A percentile compares a stretch with the other conserved stretches of the same genome.
Evolutionary conservation across 2,329 filamentous ascomycete genomes (phyloP).

Genomic region (Fusarium marasasianum): DNA sequence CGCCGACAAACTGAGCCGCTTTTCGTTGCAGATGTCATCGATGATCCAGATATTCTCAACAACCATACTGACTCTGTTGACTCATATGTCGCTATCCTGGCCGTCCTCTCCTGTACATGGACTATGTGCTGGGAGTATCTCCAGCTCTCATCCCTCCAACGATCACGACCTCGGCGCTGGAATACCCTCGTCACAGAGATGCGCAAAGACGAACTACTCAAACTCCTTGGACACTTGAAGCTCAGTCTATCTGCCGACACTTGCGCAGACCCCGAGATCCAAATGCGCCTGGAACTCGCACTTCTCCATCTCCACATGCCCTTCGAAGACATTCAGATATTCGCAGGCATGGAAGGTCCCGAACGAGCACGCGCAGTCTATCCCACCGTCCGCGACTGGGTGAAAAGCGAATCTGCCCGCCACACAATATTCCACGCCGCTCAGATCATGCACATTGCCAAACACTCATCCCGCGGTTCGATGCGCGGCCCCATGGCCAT

Average conservation of each 20-base stretch:
- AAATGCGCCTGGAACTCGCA: slow-evolving; percentile 47
- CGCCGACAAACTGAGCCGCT: not conserved
- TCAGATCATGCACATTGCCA: slow-evolving; percentile 40
- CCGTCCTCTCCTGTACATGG: slow-evolving; percentile 41
- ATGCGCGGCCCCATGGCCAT: slow-evolving; percentile 40
- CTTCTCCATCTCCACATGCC: slow-evolving; percentile 52
- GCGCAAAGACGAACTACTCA: slow-evolving; percentile 43
- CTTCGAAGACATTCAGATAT: slow-evolving; percentile 53
- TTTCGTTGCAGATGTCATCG: slow-evolving; percentile 15
- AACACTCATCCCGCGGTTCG: slow-evolving; percentile 16
- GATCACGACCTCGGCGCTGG: slow-evolving; percentile 38
- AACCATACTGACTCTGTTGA: slow-evolving; percentile 20
- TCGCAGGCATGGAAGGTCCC: slow-evolving; percentile 54
- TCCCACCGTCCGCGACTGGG: slow-evolving; percentile 49
- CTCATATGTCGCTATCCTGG: not conserved
- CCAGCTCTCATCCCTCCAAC: slow-evolving; percentile 41
- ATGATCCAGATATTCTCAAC: slow-evolving; percentile 35
- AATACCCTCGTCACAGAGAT: slow-evolving; percentile 41
- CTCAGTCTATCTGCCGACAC: not conserved
- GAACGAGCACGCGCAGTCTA: slow-evolving; percentile 50
- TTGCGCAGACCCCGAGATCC: slow-evolving; percentile 32
- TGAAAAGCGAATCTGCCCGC: slow-evolving; percentile 47
- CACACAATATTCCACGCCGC: slow-evolving; percentile 44
- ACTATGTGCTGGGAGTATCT: slow-evolving; percentile 44
- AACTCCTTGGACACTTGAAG: slow-evolving; percentile 37